Base-by-base conservation (phyloP, 2,329 filamentous ascomycete genomes). In the Chaetomium olivaceum region DNA sequence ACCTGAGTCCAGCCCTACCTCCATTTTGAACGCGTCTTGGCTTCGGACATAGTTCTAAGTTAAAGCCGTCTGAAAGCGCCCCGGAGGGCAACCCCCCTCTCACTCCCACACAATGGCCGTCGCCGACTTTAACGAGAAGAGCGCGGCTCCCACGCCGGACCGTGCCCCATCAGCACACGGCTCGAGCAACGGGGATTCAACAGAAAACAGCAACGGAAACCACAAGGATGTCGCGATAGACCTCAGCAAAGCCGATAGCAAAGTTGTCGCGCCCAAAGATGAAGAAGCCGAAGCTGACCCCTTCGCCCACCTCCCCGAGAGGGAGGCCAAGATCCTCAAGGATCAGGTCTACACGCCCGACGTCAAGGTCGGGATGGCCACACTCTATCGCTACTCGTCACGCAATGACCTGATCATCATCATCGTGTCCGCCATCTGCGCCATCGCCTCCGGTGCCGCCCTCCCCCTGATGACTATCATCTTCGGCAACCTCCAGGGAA, bases 401-500 rank as follows among this genome's bases (percentile, higher is more conserved):
- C 82, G 78, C 58, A 83, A 82, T 69, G 91, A 93, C 73, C 73
- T 89, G 19, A 69, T 88, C 67, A 87, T 93, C 73, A 83, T 92
- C 50, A 72, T 77, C 48, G 76, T 91, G 62, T 85, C 88, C 59
- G 74, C 81, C 31, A 72, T 94, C 62, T 86, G 85, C 64, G 84
- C 90, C 69, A 90, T 93, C 69, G 87, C 83, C 39, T 89, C 87
- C 21, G 91, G 92, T 67, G 91, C 91, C 63, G 89, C 89, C 8
- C 77, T 94, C 67, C 92, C 92, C 6, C 79, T 93, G 27, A 94
- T 95, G 87, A 94, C 91, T 0, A 84, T 92, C 65, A 80, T 96
- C 39, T 96, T 96, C 72, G 92, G 92, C 67, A 86, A 88, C 60
- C 82, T 96, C 48, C 87, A 92, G 65, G 86, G 86, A 4, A 85